Percentiles rank a stretch among this genome's conserved stretches.
phyloP scores from a whole-genome alignment of 345 rosid species.

The Gynandropsis gynandra region DNA sequence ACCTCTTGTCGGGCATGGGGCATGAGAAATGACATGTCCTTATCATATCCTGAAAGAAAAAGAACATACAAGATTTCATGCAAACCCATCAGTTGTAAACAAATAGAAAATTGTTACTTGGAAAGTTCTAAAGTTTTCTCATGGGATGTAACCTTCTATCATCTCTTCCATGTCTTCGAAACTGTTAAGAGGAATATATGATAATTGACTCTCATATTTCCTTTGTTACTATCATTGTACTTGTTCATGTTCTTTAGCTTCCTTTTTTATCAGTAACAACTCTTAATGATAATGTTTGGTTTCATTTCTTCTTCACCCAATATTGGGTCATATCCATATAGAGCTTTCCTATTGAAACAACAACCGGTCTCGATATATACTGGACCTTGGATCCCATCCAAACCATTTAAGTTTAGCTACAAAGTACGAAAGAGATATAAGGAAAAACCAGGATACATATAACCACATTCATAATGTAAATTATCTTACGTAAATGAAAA shows the following conservation, averaged over 20 bases:
- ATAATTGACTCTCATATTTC: slow-evolving; percentile 82
- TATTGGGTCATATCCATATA: slow-evolving; percentile 96
- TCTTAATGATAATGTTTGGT: slow-evolving; percentile 87
- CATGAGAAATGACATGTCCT: slow-evolving; percentile 92
- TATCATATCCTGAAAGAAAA: slow-evolving; percentile 81
- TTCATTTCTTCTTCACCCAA: slow-evolving; percentile 88
- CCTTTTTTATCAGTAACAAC: slow-evolving; percentile 95
- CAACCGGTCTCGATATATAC: slow-evolving; percentile 98
- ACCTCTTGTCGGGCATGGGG: slow-evolving; percentile 89
- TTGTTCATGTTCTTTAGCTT: slow-evolving; percentile 64
- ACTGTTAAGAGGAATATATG: slow-evolving; percentile 88
- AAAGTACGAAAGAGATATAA: slow-evolving; percentile 14
- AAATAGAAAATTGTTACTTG: too few species aligned
- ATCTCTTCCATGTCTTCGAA: slow-evolving; percentile 98
- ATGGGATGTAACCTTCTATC: slow-evolving; percentile 67
- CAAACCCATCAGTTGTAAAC: slow-evolving; percentile 5
- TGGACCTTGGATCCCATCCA: too few species aligned
- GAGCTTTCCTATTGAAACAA: slow-evolving; percentile 97
- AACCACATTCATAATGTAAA: too few species aligned
- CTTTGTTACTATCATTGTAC: slow-evolving; percentile 66
- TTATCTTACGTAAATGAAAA: slow-evolving; percentile 82
- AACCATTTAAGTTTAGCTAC: slow-evolving; percentile 97
- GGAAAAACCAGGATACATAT: too few species aligned
- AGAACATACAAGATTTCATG: too few species aligned
- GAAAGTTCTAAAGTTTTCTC: too few species aligned